Evolutionary conservation across 192 early-diverging fungal genomes (phyloP), one percentile per base, ranked within the genome.

Genomic region (Polychytrium aggregatum): DNA sequence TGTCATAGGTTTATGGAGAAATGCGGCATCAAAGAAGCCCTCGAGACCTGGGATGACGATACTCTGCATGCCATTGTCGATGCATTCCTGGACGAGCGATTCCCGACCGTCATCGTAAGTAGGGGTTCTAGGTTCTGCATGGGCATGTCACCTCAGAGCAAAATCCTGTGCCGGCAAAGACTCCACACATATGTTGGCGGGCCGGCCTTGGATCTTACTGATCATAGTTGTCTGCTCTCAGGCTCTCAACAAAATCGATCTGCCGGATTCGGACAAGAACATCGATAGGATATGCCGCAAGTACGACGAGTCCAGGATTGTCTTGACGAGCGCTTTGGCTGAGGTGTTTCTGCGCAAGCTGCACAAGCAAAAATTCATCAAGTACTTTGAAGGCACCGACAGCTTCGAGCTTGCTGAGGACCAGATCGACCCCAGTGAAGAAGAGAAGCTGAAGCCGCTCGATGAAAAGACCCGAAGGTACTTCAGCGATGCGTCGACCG

Each of bases 221-320:
- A n/a, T n/a, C n/a, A n/a, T n/a, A n/a, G n/a, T n/a, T n/a, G n/a
- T n/a, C n/a, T 9, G 41, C 9, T 43, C 20, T 6, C 35, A 63
- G 71, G 83, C 86, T 2, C 63, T 90, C 27, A 90, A 90, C 68
- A 90, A 90, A 48, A 87, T 90, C 34, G 87, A 90, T 50, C 70
- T 86, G 52, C 76, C 87, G 1, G 87, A 88, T 37, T 64, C 82
- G 1, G 86, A 84, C 58, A 84, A 83, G 57, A 87, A 88, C 56
- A 86, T 90, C 44, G 74, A 82, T 20, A 67, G 78, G 26, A 87
- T 90, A 27, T 67, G 78, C 55, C 56, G 80, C 10, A 82, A 83
- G 55, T 90, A 88, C 47, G 82, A 65, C 41, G 56, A 65, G 52
- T 79, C 3, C 4, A 16, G 4, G 6, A 41, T 16, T 4, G 17